phyloP scores from a whole-genome alignment of 1,284 basidiomycete genomes.

The Malassezia vespertilionis region DNA sequence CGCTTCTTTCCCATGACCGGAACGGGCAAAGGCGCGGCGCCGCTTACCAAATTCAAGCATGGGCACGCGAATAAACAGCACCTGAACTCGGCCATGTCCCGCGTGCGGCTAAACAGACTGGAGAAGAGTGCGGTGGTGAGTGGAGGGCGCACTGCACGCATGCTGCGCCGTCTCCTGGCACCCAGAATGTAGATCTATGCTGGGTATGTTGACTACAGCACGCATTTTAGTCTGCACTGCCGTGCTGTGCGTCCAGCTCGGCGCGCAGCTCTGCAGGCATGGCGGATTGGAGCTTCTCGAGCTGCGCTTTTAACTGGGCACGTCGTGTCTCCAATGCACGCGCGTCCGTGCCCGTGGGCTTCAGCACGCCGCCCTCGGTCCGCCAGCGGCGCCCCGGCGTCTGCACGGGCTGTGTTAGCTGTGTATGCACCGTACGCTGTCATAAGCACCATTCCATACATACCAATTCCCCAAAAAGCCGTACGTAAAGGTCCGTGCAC shows the following conservation, averaged over 20 bases:
- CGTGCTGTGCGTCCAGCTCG: slow-evolving; percentile 3
- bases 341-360: neutral
- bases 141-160: slow-evolving; percentile 24
- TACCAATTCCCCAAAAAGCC: slow-evolving; percentile 32
- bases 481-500: slow-evolving; percentile 31
- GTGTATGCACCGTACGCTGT: too few relatives aligned
- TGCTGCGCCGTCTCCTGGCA: slow-evolving; percentile 30
- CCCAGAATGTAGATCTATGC: slow-evolving; percentile 19
- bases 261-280: slow-evolving; percentile 27
- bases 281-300: slow-evolving; percentile 14
- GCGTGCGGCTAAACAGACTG: slow-evolving; percentile 27
- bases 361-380: neutral
- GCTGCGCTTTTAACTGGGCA: slow-evolving; percentile 10
- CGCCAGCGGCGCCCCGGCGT: slow-evolving; percentile 22
- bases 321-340: slow-evolving; percentile 8
- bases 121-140: slow-evolving; percentile 24
- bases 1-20: slow-evolving; percentile 27
- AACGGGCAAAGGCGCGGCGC: slow-evolving; percentile 21
- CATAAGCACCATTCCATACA: too few relatives aligned
- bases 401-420: neutral
- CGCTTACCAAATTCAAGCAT: slow-evolving; percentile 27
- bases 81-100: slow-evolving; percentile 35
- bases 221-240: neutral
- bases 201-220: neutral
- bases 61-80: slow-evolving; percentile 29